These are phyloP conservation scores for Colletotrichum horii DNA, from an alignment of 2,329 filamentous ascomycete species.

Conservation along the genomic window DNA sequence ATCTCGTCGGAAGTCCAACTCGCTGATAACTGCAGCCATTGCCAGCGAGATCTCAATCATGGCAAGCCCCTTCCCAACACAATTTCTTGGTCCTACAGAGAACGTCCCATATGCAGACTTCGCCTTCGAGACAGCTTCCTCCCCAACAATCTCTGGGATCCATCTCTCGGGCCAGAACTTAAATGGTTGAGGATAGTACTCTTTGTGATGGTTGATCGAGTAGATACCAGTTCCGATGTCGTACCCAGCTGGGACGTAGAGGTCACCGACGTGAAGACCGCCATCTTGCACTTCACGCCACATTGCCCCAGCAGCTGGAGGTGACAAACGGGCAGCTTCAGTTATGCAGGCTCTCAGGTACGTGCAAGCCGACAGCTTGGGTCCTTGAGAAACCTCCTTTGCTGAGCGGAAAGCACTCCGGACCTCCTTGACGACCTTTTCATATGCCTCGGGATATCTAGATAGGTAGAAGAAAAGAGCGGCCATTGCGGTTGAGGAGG, in stretches of 20 bases:
- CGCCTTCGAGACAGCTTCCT: neutral
- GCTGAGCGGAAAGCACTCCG: neutral
- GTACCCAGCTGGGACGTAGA: neutral
- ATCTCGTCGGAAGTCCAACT: neutral
- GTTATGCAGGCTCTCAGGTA: neutral
- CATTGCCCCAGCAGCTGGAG: neutral
- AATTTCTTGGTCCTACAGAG: constrained; percentile 4
- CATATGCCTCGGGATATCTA: neutral
- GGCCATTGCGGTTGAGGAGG: constrained; percentile 1
- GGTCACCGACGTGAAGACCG: neutral
- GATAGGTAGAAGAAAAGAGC: constrained; percentile 8
- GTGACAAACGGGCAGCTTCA: neutral
- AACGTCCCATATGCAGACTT: neutral
- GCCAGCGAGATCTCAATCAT: constrained; percentile 4
- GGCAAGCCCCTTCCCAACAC: neutral
- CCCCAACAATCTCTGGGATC: neutral
- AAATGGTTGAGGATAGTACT: neutral
- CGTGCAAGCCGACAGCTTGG: neutral
- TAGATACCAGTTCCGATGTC: constrained; percentile 3
- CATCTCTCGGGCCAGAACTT: constrained; percentile 2
- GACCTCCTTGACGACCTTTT: neutral
- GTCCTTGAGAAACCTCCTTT: neutral
- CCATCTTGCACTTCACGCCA: neutral
- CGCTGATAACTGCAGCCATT: constrained; percentile 2
- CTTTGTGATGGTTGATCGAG: neutral